These are phyloP conservation scores for Ustilago xerochloae DNA, from an alignment of 1,284 basidiomycete species.

Conservation along the genomic window DNA sequence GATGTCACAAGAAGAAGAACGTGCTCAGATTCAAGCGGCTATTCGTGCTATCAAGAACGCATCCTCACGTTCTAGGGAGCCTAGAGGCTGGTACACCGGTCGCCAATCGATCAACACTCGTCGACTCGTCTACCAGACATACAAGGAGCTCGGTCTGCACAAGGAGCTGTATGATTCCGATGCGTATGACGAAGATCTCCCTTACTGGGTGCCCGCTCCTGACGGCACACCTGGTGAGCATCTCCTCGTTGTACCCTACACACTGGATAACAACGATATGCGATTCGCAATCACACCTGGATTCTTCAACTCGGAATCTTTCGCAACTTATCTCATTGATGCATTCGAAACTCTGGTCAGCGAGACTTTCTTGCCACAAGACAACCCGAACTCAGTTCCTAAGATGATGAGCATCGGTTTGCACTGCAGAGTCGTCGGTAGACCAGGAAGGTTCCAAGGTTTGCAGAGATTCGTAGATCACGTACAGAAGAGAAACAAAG, in stretches of 20 bases:
- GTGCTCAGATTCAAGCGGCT: conserved; percentile 63
- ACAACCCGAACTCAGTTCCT: conserved; percentile 52
- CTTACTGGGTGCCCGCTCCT: conserved; percentile 68
- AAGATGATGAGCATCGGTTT: conserved; percentile 70
- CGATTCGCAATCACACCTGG: conserved; percentile 68
- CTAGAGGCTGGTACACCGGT: conserved; percentile 69
- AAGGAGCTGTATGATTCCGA: conserved; percentile 62
- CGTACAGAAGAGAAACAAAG: conserved; percentile 55
- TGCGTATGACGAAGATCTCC: conserved; percentile 69
- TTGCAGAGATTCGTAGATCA: conserved; percentile 69
- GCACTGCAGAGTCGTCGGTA: conserved; percentile 69
- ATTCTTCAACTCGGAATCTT: conserved; percentile 68
- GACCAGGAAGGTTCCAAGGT: conserved; percentile 69
- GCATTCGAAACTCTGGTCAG: conserved; percentile 68
- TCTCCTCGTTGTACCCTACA: conserved; percentile 69
- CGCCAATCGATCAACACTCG: conserved; percentile 64
- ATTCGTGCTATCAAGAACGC: conserved; percentile 66
- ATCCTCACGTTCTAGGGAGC: conserved; percentile 53
- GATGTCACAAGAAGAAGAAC: conserved; percentile 65
- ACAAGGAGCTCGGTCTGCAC: conserved; percentile 55
- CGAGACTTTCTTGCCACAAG: conserved; percentile 59
- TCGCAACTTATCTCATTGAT: conserved; percentile 68
- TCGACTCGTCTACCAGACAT: conserved; percentile 64
- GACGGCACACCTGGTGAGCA: conserved; percentile 52
- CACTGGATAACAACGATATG: conserved; percentile 69